Evolutionary conservation across 2,329 filamentous ascomycete genomes (phyloP).

Genomic region (Colletotrichum liriopes): DNA sequence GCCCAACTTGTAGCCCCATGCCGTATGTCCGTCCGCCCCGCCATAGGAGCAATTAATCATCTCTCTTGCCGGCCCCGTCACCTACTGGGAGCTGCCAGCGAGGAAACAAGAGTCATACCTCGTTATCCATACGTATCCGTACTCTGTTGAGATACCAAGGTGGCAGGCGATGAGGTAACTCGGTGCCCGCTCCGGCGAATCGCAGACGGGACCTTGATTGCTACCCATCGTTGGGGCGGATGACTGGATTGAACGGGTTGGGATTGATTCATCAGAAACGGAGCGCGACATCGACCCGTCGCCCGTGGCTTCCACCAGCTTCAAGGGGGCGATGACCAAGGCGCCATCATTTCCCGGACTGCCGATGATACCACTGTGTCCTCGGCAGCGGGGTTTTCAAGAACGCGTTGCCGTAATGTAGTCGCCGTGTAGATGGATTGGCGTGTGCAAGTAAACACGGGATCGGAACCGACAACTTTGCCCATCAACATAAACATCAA

Average conservation of each 20-base stretch:
- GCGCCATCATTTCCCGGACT: slow-evolving; percentile 10
- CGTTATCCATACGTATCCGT: neutral
- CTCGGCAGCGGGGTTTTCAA: neutral
- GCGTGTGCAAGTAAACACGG: slow-evolving; percentile 1
- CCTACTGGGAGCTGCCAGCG: slow-evolving; percentile 24
- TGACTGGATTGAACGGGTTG: neutral
- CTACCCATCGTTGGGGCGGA: slow-evolving; percentile 23
- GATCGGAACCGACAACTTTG: slow-evolving; percentile 3
- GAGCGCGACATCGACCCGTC: slow-evolving; percentile 9
- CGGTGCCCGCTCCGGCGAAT: slow-evolving; percentile 15
- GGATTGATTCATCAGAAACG: slow-evolving; percentile 11
- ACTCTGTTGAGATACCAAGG: neutral
- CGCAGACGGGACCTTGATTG: neutral
- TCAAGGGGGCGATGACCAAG: slow-evolving; percentile 8
- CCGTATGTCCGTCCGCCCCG: slow-evolving; percentile 8
- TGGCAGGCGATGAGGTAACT: slow-evolving; percentile 18
- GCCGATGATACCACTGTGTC: neutral
- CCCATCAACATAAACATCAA: slow-evolving; percentile 29
- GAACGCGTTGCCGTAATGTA: neutral
- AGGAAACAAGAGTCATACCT: slow-evolving; percentile 22
- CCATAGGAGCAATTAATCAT: slow-evolving; percentile 18
- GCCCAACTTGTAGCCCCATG: slow-evolving; percentile 1
- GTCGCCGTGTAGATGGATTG: slow-evolving; percentile 13
- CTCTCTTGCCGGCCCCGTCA: neutral
- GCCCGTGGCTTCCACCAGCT: slow-evolving; percentile 12